These are phyloP conservation scores for Bremia lactucae DNA, from an alignment of 352 stramenopile species.

Conservation along the genomic window DNA sequence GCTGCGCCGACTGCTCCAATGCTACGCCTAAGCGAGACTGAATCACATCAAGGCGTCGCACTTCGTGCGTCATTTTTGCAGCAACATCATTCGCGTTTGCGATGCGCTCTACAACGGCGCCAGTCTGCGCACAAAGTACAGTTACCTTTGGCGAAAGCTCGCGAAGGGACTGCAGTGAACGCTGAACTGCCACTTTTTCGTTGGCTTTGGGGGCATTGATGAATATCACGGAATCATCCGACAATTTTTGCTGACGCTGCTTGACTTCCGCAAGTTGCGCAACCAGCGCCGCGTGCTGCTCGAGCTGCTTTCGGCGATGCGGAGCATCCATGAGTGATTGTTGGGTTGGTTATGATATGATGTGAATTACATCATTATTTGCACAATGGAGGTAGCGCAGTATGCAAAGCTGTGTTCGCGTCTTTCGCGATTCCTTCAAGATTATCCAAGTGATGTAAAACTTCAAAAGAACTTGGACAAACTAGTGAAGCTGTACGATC, in stretches of 20 bases:
- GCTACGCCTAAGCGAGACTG: slow-evolving; percentile 60
- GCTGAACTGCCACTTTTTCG: slow-evolving; percentile 47
- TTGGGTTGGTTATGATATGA: no score
- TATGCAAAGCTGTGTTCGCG: slow-evolving; percentile 55
- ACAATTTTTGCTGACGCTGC: slow-evolving; percentile 30
- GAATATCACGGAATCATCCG: slow-evolving; percentile 28
- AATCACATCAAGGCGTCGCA: slow-evolving; percentile 69
- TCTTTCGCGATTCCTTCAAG: slow-evolving; percentile 49
- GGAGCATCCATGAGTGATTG: slow-evolving; percentile 14
- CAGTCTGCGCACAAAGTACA: slow-evolving; percentile 62
- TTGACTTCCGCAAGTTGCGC: slow-evolving; percentile 41
- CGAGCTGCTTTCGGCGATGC: slow-evolving; percentile 12
- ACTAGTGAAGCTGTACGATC: slow-evolving; percentile 25
- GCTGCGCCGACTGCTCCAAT: slow-evolving; percentile 54
- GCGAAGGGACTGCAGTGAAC: slow-evolving; percentile 39
- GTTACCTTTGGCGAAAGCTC: slow-evolving; percentile 56
- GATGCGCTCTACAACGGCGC: slow-evolving; percentile 72
- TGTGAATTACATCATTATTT: no score
- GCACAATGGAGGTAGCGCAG: slow-evolving; percentile 24
- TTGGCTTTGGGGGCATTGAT: slow-evolving; percentile 21
- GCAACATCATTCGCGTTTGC: slow-evolving; percentile 83
- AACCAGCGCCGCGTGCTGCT: slow-evolving; percentile 53
- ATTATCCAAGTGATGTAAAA: slow-evolving; percentile 14
- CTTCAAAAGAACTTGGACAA: slow-evolving; percentile 18
- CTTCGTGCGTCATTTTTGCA: slow-evolving; percentile 82